Percentiles rank a stretch among this genome's conserved stretches.
Conservation (phyloP, 1,284 basidiomycete genomes). For the Malassezia japonica region DNA sequence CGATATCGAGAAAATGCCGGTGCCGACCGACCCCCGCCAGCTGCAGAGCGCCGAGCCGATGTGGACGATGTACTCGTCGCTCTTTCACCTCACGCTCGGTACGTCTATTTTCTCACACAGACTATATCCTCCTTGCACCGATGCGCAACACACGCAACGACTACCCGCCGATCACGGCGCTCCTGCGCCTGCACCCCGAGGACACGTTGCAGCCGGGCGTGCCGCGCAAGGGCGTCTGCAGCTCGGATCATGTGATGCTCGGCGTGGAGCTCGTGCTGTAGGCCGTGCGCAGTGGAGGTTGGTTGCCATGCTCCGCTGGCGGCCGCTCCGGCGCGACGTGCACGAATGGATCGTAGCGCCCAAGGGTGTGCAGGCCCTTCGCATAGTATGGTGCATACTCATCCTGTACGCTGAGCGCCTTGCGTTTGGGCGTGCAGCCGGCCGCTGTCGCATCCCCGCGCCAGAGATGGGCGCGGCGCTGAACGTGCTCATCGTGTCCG, state of each 20-base stretch:
- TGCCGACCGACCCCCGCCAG: conserved; percentile 27
- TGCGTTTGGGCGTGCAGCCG: neutral
- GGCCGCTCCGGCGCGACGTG: neutral
- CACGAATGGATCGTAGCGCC: neutral
- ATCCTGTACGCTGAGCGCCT: neutral
- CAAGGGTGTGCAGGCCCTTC: neutral
- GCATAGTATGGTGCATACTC: neutral
- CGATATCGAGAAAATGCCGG: conserved; percentile 28
- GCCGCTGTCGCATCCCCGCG: neutral
- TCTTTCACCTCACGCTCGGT: conserved; percentile 42
- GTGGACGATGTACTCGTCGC: conserved; percentile 43
- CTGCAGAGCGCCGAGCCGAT: conserved; percentile 37
- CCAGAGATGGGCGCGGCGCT: neutral
- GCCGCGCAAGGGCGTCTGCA: conserved; percentile 67
- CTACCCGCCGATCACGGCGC: conserved; percentile 54
- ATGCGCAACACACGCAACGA: neutral
- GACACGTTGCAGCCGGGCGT: conserved; percentile 63
- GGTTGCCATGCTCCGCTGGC: neutral
- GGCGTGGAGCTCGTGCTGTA: conserved; percentile 48
- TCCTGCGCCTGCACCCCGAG: conserved; percentile 61
- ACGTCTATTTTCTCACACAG: neutral
- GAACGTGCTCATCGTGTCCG: conserved; percentile 2
- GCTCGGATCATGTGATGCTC: conserved; percentile 77
- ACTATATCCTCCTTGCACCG: conserved; percentile 67
- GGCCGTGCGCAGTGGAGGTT: conserved; percentile 1